Evolutionary conservation across 371 early-diverging fungal genomes (phyloP), one percentile per base, ranked within the genome.

Genomic region (Entomophthora muscae): DNA sequence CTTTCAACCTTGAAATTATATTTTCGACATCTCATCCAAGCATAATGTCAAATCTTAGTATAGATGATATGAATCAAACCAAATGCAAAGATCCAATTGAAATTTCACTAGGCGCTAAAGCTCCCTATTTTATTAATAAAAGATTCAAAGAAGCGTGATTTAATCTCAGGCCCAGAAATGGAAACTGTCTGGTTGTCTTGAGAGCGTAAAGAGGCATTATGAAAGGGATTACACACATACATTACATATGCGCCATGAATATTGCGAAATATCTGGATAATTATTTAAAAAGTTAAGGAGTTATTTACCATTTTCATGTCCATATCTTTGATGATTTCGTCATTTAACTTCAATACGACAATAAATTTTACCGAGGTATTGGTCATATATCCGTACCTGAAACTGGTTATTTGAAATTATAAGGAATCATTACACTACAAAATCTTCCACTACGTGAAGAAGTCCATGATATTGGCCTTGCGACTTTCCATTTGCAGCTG

Each of bases 301-400:
- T 57, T 21, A 33, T 57, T 61, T 61, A 61, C 33, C 30, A 28
- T 61, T 61, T 30, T 23, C 61, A 61, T 61, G 23, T 61, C 61
- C 31, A 51, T 23, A 61, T 61, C 61, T 33, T 61, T 61, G 13
- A 61, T 61, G 42, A 61, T 42, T 33, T 61, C 61, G 22, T 61
- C 61, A 32, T 31, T 61, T 21, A 61, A 33, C 24, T 61, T 7
- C 13, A 61, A 10, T 23, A 61, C 23, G 17, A 42, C 30, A 29
- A 61, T 61, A 61, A 61, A 61, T 22, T 61, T 61, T 7, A 61
- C 27, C 31, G 31, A 32, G 7, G 33, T 61, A 51, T 61, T 61
- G 0, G 61, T 61, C 42, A 61, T 61, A 61, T 61, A 61, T 31
- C 61, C 61, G 27, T 61, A 61, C 21, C 61, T 61, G 27, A 33